Conservation (phyloP, 352 stramenopile species). For the Globisporangium okanoganense region DNA sequence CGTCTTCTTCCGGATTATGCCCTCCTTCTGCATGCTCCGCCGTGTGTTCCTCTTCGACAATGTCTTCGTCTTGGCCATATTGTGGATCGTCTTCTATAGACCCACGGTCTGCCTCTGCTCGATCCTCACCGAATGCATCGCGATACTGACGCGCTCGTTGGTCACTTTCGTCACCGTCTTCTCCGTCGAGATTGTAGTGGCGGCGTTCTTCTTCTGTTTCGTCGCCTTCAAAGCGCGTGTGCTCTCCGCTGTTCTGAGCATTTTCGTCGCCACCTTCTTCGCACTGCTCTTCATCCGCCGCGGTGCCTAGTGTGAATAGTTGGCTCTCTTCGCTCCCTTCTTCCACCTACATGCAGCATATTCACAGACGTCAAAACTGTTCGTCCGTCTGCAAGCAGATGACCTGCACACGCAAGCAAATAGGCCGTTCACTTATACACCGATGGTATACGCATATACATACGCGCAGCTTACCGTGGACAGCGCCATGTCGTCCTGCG, state of each 20-base stretch:
- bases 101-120: not conserved
- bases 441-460: not conserved
- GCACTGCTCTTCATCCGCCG: not conserved
- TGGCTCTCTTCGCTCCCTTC: conserved; percentile 8
- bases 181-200: not conserved
- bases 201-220: not conserved
- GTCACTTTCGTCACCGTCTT: not conserved
- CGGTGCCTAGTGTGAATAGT: not conserved
- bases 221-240: not conserved
- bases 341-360: not conserved
- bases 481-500: not conserved
- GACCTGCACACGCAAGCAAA: not conserved
- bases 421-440: not conserved
- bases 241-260: not conserved
- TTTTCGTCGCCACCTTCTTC: not conserved
- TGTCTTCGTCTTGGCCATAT: not conserved
- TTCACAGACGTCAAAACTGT: not conserved
- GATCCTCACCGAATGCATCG: not conserved
- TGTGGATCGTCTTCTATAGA: not conserved
- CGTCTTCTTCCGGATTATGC: not conserved
- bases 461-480: not conserved
- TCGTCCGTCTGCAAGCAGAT: too few relatives aligned
- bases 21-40: not conserved
- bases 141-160: not conserved
- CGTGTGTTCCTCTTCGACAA: not conserved